Conservation (phyloP, 345 rosid species). For the Firmiana major region DNA sequence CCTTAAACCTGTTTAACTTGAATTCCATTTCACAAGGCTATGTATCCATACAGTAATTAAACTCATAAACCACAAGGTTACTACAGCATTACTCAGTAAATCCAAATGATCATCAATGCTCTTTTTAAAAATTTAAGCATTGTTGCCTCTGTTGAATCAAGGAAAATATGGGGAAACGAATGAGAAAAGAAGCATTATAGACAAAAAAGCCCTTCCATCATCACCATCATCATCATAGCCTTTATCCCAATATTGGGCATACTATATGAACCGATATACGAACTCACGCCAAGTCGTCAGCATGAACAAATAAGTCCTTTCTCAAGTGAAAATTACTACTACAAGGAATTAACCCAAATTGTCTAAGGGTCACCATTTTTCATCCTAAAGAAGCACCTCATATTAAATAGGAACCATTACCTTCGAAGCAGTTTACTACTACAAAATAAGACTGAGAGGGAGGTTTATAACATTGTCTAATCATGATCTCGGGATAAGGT, state of each 20-base stretch:
- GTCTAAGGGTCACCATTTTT: not conserved
- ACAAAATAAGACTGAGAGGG: not conserved
- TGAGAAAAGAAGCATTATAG: not conserved
- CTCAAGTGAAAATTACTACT: not conserved
- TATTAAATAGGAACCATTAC: not conserved
- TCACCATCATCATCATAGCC: too few species aligned
- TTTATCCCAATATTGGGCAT: too few species aligned
- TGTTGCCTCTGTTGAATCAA: not conserved
- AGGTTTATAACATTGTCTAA: not conserved
- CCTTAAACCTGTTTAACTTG: slow-evolving; percentile 2
- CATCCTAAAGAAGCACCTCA: not conserved
- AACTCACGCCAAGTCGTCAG: too few species aligned
- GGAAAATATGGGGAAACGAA: not conserved
- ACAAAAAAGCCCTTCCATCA: slow-evolving; percentile 1
- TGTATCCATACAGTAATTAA: not conserved
- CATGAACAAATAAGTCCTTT: slow-evolving; percentile 1
- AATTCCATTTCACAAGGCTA: not conserved
- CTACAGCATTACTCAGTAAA: not conserved
- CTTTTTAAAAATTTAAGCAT: not conserved
- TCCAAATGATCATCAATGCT: not conserved
- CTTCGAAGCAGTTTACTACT: not conserved
- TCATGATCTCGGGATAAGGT: not conserved
- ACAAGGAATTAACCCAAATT: not conserved
- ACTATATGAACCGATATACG: too few species aligned
- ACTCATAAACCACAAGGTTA: not conserved